Evolutionary conservation across 129 eudicot species (phyloP), one percentile per base, ranked within the genome.

Genomic region (Cynara cardunculus): DNA sequence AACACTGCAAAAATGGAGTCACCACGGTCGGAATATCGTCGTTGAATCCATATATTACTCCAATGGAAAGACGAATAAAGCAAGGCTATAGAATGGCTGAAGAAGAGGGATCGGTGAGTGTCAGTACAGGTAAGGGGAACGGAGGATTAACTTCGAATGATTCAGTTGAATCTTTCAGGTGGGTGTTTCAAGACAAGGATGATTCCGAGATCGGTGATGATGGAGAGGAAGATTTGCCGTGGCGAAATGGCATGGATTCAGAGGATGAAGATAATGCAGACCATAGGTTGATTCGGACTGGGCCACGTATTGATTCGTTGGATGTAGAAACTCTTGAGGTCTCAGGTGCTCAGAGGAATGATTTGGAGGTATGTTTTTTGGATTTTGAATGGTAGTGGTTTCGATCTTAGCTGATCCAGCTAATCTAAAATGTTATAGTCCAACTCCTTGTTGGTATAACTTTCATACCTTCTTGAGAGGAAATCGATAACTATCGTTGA

Each of bases 111-210:
- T 79, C 87, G 73, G 89, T 82, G 76, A 87, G 87, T 32, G 82
- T 13, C 79, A 70, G 69, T 16, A 28, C 32, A 49, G 72, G 76
- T 68, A 78, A 56, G 69, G 71, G 64, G 71, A 89, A 84, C 62
- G 86, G 87, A 19, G 81, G 91, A 44, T 78, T 83, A 49, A 69
- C 77, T 65, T 85, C 92, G 12, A 68, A 86, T 65, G 93, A 91
- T 67, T 89, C 91, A 39, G 35, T 85, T 26, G 96, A 91, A 56
- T 89, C 88, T 1, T 56, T 3, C 61, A 85, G 96, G 25, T 90
- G 95, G 95, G 95, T 90, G 53, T 87, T 76, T 76, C 89, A 87
- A 74, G 89, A 88, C 67, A 89, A 85, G 16, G 88, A 90, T 46
- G 88, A 74, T 24, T 84, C 88, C 7, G 92, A 82, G 59, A 72